phyloP scores from a whole-genome alignment of 208 protist species.

The Leishmania mexicana region DNA sequence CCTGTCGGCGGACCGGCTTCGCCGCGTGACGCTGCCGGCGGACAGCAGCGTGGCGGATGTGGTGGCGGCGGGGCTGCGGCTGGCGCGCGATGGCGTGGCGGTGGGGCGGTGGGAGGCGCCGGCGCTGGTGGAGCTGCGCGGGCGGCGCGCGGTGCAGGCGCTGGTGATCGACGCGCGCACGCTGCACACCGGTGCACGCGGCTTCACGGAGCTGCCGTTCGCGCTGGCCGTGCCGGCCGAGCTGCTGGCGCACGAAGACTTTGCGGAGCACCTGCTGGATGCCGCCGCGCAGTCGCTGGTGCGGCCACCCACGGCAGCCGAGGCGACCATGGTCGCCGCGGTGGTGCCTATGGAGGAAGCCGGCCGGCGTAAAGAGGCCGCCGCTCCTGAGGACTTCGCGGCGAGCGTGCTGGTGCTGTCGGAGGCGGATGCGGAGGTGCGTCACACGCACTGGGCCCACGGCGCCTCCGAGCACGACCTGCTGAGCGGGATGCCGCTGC shows the following conservation, averaged over 20 bases:
- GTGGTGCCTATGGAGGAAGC: not conserved
- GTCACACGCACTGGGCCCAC: constrained; percentile 26
- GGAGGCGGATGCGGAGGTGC: constrained; percentile 10
- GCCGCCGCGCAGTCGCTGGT: constrained; percentile 9
- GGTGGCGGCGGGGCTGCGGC: constrained; percentile 26
- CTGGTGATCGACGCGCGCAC: constrained; percentile 32
- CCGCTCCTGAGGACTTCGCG: not conserved
- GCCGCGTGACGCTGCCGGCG: constrained; percentile 27
- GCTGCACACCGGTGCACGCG: constrained; percentile 11
- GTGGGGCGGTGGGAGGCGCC: not conserved
- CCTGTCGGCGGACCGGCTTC: constrained; percentile 6
- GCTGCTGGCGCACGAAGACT: constrained; percentile 27
- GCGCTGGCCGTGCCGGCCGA: constrained; percentile 19
- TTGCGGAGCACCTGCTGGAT: constrained; percentile 11
- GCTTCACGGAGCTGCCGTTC: constrained; percentile 17
- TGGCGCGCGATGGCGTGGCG: not conserved
- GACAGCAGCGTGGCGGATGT: constrained; percentile 24
- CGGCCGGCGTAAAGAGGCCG: not conserved
- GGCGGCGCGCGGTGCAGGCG: constrained; percentile 31
- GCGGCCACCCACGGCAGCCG: constrained; percentile 7
- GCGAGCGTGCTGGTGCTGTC: constrained; percentile 22
- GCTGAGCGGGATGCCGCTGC: constrained; percentile 23
- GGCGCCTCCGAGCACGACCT: constrained; percentile 26
- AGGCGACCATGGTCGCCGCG: constrained; percentile 9
- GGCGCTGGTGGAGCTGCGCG: constrained; percentile 24